Base-by-base conservation (phyloP, 352 stramenopile species). In the Lagenidium giganteum region DNA sequence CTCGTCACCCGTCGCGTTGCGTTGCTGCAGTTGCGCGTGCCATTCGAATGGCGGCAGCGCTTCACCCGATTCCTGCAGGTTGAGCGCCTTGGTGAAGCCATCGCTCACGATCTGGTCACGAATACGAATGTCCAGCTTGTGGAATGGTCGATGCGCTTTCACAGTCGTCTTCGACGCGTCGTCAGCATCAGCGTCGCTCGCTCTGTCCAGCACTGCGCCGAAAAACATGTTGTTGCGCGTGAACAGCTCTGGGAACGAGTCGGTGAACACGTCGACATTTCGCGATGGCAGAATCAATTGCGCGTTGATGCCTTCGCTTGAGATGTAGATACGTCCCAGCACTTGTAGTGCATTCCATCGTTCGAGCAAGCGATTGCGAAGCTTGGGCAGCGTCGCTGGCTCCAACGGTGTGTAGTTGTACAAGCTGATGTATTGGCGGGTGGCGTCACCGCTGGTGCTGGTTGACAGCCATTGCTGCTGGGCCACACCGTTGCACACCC, bases 301-400 rank as follows among this genome's bases (percentile, higher is more conserved):
- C 7, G 87, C 94, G 69, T 98, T 98, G 34, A 98, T 74, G 16
- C 92, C 94, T 73, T 98, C 94, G 9, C 78, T 51, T 6, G 93
- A 88, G 14, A 98, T 87, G 63, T 98, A 98, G 12, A 98, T 76
- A 40, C 83, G 61, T 4, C 83, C 80, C 5, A 73, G 41, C 7
- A 79, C 69, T 13, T 63, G 61, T 26, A 93, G 42, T 13, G 48
- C 33, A 11, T 42, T 47, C 83, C 81, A 92, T 6, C 47, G 25
- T 5, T 57, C 38, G 11, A 52, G 47, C 47, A 83, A 32, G 3
- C 60, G 45, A 18, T 51, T 51, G 16, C 67, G 59, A 28, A 83
- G 53, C 24, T 36, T 44, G 6, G 60, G 60, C 28, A 82, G 30
- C 20, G 57, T 25, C 12, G 44, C 37, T 32, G 63, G 25, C 1